These are phyloP conservation scores for Calocybe gambosa DNA, from an alignment of 1,284 basidiomycete genomes.

Conservation along the genomic window DNA sequence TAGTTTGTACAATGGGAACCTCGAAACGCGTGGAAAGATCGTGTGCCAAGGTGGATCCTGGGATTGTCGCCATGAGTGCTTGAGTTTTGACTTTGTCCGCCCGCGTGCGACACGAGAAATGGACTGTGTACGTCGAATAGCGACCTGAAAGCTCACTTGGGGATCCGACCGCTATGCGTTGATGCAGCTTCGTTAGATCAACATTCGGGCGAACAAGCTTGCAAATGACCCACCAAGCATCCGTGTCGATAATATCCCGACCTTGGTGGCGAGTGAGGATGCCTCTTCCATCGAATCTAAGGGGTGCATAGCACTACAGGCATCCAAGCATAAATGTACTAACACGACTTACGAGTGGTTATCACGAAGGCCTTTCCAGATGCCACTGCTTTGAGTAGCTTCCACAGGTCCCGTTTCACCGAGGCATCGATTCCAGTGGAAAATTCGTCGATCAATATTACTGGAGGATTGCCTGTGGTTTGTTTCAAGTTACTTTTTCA, in stretches of 20 bases:
- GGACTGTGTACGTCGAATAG: slow-evolving; percentile 73
- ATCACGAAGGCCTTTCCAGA: slow-evolving; percentile 63
- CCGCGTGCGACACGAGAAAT: slow-evolving; percentile 61
- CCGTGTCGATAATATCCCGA: slow-evolving; percentile 64
- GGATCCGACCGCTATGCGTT: slow-evolving; percentile 55
- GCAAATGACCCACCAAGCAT: slow-evolving; percentile 50
- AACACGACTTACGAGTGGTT: slow-evolving; percentile 45
- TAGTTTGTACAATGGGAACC: slow-evolving; percentile 44
- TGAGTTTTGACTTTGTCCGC: slow-evolving; percentile 52
- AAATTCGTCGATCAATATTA: slow-evolving; percentile 78
- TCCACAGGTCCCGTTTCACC: slow-evolving; percentile 84
- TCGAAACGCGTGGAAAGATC: slow-evolving; percentile 77
- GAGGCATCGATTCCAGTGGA: slow-evolving; percentile 79
- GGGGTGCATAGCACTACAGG: slow-evolving; percentile 23
- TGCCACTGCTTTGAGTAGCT: slow-evolving; percentile 57
- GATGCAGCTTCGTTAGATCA: not conserved
- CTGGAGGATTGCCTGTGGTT: slow-evolving; percentile 59
- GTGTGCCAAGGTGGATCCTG: slow-evolving; percentile 56
- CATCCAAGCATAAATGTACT: not conserved
- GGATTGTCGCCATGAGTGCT: slow-evolving; percentile 55
- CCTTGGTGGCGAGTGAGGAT: slow-evolving; percentile 65
- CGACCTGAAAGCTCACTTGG: slow-evolving; percentile 56
- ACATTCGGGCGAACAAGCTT: not conserved
- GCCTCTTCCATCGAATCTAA: slow-evolving; percentile 72
- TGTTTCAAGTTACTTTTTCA: not conserved